These are phyloP conservation scores for Russula olivacea DNA, from an alignment of 768 basidiomycete genomes.

Conservation along the genomic window DNA sequence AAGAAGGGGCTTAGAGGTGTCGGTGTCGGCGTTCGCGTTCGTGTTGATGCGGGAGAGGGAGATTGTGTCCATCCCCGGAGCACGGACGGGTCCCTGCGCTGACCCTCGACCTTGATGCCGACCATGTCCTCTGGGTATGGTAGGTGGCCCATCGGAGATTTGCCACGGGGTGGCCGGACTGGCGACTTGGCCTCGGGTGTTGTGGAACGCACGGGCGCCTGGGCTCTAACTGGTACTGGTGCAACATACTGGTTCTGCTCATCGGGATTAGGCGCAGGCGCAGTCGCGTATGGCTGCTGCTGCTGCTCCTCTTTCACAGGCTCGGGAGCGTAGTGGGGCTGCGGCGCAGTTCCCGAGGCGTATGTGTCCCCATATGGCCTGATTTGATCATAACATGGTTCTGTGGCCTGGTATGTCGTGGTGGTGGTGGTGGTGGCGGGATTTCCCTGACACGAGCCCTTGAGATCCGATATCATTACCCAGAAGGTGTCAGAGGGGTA, in stretches of 20 bases:
- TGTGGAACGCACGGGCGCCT: neutral
- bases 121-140: conserved; percentile 20
- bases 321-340: neutral
- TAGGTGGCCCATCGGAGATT: conserved; percentile 23
- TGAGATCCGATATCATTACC: conserved; percentile 5
- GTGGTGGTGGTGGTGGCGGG: neutral
- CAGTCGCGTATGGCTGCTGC: neutral
- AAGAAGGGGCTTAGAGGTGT: conserved; percentile 1
- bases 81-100: neutral
- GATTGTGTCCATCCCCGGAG: neutral
- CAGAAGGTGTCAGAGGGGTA: conserved; percentile 15
- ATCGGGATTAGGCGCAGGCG: neutral
- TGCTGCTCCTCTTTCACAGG: neutral
- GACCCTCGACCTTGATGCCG: neutral
- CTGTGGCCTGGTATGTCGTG: neutral
- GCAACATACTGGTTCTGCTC: neutral
- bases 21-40: neutral
- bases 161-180: neutral
- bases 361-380: neutral
- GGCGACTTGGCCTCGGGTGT: neutral
- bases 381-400: neutral
- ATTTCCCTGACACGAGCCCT: conserved; percentile 1
- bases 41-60: conserved; percentile 9
- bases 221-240: neutral
- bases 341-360: neutral